Evolutionary conservation across 495 filamentous ascomycete species (phyloP).

Genomic region (Neurospora cerealis): DNA sequence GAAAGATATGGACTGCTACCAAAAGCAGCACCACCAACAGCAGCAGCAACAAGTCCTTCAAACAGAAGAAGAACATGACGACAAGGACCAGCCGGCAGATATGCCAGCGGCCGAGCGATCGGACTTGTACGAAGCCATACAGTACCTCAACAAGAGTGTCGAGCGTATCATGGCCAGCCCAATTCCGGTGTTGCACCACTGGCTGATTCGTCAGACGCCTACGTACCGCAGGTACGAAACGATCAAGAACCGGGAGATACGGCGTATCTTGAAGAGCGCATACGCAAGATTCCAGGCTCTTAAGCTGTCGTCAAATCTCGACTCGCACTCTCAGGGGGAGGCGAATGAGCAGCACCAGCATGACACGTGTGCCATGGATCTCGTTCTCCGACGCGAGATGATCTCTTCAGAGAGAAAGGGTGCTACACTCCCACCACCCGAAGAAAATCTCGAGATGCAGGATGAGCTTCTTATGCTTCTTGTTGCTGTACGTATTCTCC

Average conservation of each 20-base stretch:
- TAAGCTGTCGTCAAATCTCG: constrained; percentile 11
- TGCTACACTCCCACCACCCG: constrained; percentile 12
- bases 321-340: constrained; percentile 5
- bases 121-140: too few species aligned
- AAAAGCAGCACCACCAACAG: too few species aligned
- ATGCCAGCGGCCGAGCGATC: too few species aligned
- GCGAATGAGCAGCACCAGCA: constrained; percentile 2
- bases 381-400: constrained; percentile 23
- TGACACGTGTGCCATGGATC: constrained; percentile 28
- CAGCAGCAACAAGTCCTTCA: too few species aligned
- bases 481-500: constrained; percentile 4
- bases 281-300: constrained; percentile 3
- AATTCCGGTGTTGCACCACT: not conserved
- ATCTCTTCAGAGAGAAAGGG: constrained; percentile 18
- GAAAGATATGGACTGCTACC: too few species aligned
- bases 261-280: constrained; percentile 6
- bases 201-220: constrained; percentile 3
- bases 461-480: constrained; percentile 20
- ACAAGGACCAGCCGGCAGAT: too few species aligned
- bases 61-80: too few species aligned
- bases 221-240: constrained; percentile 14
- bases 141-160: too few species aligned
- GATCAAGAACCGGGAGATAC: constrained; percentile 11
- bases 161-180: too few species aligned
- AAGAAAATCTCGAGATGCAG: constrained; percentile 15